Evolutionary conservation across 2,329 filamentous ascomycete species (phyloP).

Genomic region (Albophoma yamanashiensis): DNA sequence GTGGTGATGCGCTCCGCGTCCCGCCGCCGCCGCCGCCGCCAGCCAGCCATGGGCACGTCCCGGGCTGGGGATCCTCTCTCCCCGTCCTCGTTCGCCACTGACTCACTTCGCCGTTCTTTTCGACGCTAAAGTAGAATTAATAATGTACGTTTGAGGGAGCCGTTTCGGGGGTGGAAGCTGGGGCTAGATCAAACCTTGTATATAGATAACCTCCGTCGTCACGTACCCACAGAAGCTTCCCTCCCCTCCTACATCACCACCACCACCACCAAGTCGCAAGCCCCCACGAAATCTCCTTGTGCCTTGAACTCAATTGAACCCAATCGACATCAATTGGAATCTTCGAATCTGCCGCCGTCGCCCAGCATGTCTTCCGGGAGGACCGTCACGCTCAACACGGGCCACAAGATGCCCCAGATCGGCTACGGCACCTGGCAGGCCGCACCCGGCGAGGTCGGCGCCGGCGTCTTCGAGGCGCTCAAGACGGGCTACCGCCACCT

Average conservation of each 20-base stretch:
- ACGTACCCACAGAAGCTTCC: neutral
- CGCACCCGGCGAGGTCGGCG: slow-evolving; percentile 50
- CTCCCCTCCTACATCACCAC: neutral
- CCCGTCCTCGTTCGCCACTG: neutral
- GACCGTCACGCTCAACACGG: slow-evolving; percentile 50
- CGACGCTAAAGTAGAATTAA: neutral
- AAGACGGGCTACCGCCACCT: slow-evolving; percentile 56
- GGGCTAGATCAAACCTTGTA: neutral
- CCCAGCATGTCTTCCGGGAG: slow-evolving; percentile 42
- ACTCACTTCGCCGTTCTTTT: neutral
- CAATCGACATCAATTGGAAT: neutral
- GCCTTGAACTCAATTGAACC: neutral
- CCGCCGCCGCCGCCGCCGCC: neutral
- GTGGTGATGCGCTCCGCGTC: neutral
- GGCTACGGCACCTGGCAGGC: slow-evolving; percentile 59
- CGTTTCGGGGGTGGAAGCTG: neutral
- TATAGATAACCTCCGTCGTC: neutral
- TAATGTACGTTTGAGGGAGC: neutral
- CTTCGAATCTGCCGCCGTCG: neutral
- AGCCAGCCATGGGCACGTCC: neutral
- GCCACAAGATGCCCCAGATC: slow-evolving; percentile 53
- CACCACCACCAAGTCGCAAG: neutral
- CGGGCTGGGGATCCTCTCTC: neutral
- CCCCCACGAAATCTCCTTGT: too few relatives aligned
- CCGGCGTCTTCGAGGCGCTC: slow-evolving; percentile 54